Conservation (phyloP, 257 asterid species). For the Nicotiana sylvestris region DNA sequence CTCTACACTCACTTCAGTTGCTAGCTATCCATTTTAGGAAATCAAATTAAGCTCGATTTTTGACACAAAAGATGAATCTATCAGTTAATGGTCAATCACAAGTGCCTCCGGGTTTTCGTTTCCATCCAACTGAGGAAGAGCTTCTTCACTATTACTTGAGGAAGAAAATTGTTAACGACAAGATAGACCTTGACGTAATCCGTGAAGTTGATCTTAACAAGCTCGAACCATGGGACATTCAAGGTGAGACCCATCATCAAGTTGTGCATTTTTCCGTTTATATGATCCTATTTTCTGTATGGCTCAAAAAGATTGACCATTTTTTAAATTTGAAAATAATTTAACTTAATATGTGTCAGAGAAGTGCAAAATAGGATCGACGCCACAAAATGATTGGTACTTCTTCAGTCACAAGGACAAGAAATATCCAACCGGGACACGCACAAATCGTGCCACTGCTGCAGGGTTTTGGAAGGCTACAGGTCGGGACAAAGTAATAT, state of each 20-base stretch:
- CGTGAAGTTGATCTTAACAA: conserved; percentile 87
- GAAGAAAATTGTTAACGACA: conserved; percentile 60
- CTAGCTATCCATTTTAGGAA: not conserved
- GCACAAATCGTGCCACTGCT: conserved; percentile 83
- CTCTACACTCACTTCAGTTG: not conserved
- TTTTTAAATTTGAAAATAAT: too few relatives aligned
- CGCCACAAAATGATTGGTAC: conserved; percentile 87
- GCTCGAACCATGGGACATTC: conserved; percentile 96
- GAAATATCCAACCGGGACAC: conserved; percentile 78
- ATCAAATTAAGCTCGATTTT: not conserved
- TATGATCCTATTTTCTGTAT: too few relatives aligned
- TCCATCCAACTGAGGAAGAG: conserved; percentile 93
- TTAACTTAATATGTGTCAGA: conserved; percentile 24
- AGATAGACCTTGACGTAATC: conserved; percentile 82
- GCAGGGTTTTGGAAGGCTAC: conserved; percentile 99
- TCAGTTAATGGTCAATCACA: conserved; percentile 74
- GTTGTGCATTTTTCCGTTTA: too few relatives aligned
- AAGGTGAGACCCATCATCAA: conserved; percentile 35
- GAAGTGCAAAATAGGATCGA: conserved; percentile 79
- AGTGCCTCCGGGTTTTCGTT: conserved; percentile 90
- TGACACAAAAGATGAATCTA: conserved; percentile 39
- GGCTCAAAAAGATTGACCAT: too few relatives aligned
- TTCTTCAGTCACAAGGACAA: conserved; percentile 91
- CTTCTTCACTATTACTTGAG: conserved; percentile 80
- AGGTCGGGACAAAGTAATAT: conserved; percentile 74